A percentile compares a stretch with the other conserved stretches of the same genome.
Conservation (phyloP, 345 rosid species). For the Punica granatum region DNA sequence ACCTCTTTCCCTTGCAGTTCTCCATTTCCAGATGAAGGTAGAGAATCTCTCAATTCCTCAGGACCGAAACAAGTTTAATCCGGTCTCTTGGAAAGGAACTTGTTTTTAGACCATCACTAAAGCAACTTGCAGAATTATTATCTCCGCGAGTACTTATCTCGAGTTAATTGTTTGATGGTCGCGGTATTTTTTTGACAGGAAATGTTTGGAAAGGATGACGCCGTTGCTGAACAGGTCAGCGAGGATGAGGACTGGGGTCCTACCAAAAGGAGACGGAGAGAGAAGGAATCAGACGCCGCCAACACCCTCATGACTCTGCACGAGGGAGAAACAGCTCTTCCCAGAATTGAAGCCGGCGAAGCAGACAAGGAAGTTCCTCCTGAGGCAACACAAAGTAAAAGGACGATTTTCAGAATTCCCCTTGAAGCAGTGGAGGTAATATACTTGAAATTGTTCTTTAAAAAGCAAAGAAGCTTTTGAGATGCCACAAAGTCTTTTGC, state of each 20-base stretch:
- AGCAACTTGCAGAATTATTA: background rate
- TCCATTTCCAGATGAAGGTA: background rate
- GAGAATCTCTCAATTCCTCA: background rate
- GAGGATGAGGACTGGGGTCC: conserved; percentile 99
- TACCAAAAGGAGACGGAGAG: conserved; percentile 56
- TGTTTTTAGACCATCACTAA: background rate
- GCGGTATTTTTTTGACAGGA: conserved; percentile 40
- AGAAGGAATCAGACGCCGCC: conserved; percentile 74
- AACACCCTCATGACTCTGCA: conserved; percentile 57
- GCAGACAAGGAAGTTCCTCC: conserved; percentile 23
- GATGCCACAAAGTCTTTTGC: background rate
- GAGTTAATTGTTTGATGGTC: conserved; percentile 3
- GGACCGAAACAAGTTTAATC: background rate
- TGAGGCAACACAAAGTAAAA: conserved; percentile 38
- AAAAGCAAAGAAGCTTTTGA: background rate
- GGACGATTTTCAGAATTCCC: conserved; percentile 64
- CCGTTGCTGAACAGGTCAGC: conserved; percentile 56
- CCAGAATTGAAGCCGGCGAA: conserved; percentile 27
- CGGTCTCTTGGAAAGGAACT: background rate
- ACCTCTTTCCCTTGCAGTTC: background rate
- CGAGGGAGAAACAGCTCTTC: conserved; percentile 41
- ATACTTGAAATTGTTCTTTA: background rate
- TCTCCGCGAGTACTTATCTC: background rate
- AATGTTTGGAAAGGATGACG: conserved; percentile 95
- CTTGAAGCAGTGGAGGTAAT: conserved; percentile 73